These are phyloP conservation scores for Trypethelium eluteriae DNA, from an alignment of 495 filamentous ascomycete genomes.

Conservation along the genomic window DNA sequence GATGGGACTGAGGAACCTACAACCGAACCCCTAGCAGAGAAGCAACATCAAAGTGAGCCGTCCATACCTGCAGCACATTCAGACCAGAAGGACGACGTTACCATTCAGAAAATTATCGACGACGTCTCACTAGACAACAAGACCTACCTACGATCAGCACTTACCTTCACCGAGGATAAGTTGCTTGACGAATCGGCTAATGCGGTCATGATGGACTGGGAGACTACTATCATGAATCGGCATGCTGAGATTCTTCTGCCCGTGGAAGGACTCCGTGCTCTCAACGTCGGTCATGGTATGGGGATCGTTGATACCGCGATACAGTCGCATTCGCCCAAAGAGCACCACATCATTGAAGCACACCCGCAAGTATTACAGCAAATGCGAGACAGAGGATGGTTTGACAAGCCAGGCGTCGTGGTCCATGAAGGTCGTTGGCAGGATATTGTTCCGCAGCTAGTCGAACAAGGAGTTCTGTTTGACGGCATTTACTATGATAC, in stretches of 20 bases:
- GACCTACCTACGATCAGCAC: constrained; percentile 66
- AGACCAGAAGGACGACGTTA: not conserved
- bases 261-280: constrained; percentile 53
- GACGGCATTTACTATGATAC: constrained; percentile 98
- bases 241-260: constrained; percentile 61
- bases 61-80: not conserved
- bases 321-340: constrained; percentile 54
- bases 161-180: constrained; percentile 66
- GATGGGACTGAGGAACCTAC: constrained; percentile 8
- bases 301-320: constrained; percentile 88
- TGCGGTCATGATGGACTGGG: constrained; percentile 98
- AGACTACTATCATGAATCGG: constrained; percentile 77
- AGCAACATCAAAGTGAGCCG: not conserved
- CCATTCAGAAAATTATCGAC: not conserved
- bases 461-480: constrained; percentile 62
- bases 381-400: constrained; percentile 58
- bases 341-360: constrained; percentile 80
- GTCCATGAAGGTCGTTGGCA: constrained; percentile 78
- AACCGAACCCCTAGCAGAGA: not conserved
- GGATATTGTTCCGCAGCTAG: constrained; percentile 63
- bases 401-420: constrained; percentile 53
- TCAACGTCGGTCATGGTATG: constrained; percentile 96
- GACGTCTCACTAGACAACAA: constrained; percentile 38
- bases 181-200: constrained; percentile 75
- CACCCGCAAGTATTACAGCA: constrained; percentile 72